Percentiles rank a stretch among this genome's conserved stretches.
These are phyloP conservation scores for Aureobasidium lini DNA, from an alignment of 2,329 filamentous ascomycete genomes.

Conservation along the genomic window DNA sequence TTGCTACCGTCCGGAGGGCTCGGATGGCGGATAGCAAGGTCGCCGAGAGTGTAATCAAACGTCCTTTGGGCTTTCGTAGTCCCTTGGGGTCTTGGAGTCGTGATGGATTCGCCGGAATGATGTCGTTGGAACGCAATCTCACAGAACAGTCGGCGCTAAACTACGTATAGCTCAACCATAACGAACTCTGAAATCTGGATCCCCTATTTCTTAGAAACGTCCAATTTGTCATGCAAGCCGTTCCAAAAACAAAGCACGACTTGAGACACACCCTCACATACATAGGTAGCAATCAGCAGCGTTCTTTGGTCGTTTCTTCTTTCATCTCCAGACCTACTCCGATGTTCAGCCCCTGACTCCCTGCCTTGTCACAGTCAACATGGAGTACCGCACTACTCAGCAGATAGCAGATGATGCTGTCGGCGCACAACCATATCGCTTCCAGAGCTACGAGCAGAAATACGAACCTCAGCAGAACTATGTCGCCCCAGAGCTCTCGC, in stretches of 20 bases:
- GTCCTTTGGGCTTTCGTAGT: background rate
- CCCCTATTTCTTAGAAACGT: background rate
- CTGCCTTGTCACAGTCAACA: background rate
- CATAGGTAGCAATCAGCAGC: background rate
- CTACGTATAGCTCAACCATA: background rate
- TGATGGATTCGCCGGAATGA: background rate
- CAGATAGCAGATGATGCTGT: slow-evolving; percentile 1
- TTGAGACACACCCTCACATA: background rate
- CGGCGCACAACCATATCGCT: background rate
- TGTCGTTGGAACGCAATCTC: slow-evolving; percentile 4
- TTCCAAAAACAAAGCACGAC: background rate
- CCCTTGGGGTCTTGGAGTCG: background rate
- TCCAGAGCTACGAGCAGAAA: background rate
- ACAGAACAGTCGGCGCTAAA: background rate
- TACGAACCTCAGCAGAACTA: background rate
- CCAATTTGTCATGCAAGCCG: background rate
- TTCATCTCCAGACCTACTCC: background rate
- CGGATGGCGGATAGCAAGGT: background rate
- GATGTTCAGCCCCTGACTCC: background rate
- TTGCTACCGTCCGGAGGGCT: background rate
- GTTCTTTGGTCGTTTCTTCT: background rate
- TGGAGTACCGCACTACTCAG: slow-evolving; percentile 5
- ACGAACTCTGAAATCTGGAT: background rate
- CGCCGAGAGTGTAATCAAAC: background rate
- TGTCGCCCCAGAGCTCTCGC: background rate